These are phyloP conservation scores for Microdochium nivale DNA, from an alignment of 2,329 filamentous ascomycete species.

Conservation along the genomic window DNA sequence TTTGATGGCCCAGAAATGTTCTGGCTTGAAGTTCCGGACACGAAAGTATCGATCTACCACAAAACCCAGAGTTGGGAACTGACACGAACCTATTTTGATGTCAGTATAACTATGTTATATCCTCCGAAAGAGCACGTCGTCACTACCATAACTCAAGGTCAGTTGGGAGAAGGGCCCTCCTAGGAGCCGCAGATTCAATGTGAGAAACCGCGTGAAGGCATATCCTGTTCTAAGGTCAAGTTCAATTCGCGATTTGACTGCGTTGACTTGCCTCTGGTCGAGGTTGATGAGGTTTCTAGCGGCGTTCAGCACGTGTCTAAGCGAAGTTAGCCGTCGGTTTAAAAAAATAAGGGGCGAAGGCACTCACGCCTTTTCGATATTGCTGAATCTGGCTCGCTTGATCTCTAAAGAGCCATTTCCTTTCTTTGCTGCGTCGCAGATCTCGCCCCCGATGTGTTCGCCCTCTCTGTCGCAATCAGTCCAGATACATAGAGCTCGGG, in stretches of 20 bases:
- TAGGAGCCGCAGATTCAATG: constrained; percentile 64
- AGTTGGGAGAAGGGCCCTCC: constrained; percentile 57
- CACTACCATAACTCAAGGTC: constrained; percentile 71
- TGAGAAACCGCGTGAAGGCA: constrained; percentile 85
- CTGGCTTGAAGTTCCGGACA: constrained; percentile 87
- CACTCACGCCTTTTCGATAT: constrained; percentile 78
- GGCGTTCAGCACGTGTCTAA: constrained; percentile 76
- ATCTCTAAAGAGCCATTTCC: constrained; percentile 69
- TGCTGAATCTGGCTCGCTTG: constrained; percentile 86
- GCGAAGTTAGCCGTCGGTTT: constrained; percentile 4
- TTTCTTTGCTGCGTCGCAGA: constrained; percentile 69
- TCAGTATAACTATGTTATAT: constrained; percentile 5
- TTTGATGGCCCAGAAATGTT: constrained; percentile 88
- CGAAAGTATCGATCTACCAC: constrained; percentile 94
- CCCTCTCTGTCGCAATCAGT: constrained; percentile 98
- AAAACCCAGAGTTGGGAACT: constrained; percentile 94
- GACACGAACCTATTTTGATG: constrained; percentile 62
- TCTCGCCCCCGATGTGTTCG: constrained; percentile 90
- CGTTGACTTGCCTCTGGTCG: constrained; percentile 79
- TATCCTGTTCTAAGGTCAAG: constrained; percentile 87
- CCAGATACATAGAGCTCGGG: constrained; percentile 85
- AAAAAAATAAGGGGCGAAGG: not conserved
- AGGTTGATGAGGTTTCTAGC: constrained; percentile 68
- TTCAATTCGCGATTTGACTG: constrained; percentile 83
- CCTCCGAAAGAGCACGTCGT: not conserved